Evolutionary conservation across 2,329 filamentous ascomycete species (phyloP).

Genomic region (Apiospora malaysiana): DNA sequence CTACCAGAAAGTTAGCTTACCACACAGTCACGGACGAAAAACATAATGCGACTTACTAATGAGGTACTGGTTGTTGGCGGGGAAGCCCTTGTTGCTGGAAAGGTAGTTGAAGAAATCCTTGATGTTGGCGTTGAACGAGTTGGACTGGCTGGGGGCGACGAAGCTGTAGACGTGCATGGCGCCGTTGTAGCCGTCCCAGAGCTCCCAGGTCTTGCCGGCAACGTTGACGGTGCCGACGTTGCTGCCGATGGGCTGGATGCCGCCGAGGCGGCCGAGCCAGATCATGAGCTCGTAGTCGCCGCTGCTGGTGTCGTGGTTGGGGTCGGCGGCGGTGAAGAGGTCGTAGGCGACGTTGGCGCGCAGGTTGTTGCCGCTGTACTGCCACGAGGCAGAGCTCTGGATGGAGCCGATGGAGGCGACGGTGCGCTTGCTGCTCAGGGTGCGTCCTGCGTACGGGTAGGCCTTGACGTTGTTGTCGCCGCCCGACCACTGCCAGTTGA

Average conservation of each 20-base stretch:
- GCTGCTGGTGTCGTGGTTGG: conserved; percentile 38
- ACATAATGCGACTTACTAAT: conserved; percentile 5
- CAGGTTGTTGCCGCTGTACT: conserved; percentile 55
- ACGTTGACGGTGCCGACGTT: conserved; percentile 57
- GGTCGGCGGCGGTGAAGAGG: conserved; percentile 59
- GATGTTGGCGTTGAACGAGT: conserved; percentile 21
- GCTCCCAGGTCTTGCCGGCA: conserved; percentile 55
- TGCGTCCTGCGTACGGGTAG: conserved; percentile 48
- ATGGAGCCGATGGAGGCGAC: conserved; percentile 43
- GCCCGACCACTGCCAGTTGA: conserved; percentile 50
- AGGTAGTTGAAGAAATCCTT: conserved; percentile 22
- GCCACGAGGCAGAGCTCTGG: conserved; percentile 42
- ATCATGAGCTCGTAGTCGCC: conserved; percentile 69
- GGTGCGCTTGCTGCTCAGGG: conserved; percentile 37
- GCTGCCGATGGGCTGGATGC: conserved; percentile 58
- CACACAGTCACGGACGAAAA: not conserved
- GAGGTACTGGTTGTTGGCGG: conserved; percentile 18
- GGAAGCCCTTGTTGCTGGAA: conserved; percentile 18
- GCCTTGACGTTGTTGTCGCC: conserved; percentile 48
- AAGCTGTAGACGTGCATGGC: conserved; percentile 34
- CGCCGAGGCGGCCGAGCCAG: conserved; percentile 63
- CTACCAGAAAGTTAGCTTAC: not conserved
- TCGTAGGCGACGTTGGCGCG: conserved; percentile 67
- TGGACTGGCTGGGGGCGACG: conserved; percentile 14
- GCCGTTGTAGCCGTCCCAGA: conserved; percentile 57